Base-by-base conservation (phyloP, 2,329 filamentous ascomycete genomes). In the Venturiaceae sp. region DNA sequence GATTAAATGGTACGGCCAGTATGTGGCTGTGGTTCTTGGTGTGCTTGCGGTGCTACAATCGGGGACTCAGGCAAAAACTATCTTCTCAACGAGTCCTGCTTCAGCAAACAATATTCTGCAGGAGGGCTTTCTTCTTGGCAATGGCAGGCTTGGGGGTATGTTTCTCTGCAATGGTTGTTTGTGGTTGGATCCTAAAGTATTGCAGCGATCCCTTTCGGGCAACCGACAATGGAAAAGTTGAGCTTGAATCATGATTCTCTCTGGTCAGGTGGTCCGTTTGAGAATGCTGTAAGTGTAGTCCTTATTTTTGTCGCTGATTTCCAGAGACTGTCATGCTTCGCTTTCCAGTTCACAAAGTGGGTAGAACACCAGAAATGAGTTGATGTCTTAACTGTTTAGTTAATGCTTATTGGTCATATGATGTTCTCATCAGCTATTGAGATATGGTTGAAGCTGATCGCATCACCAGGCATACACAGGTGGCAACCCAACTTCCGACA, bases 201-300 rank as follows among this genome's bases (percentile, higher is more conserved):
- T 3, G 39, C 41, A 70, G 75, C 71, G 2, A 72, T 80, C 32
- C 70, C 75, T 0, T 75, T 75, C 58, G 77, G 78, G 0, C 61
- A 67, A 16, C 70, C 77, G 0, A 73, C 74, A 2, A 61, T 66
- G 1, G 77, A 80, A 53, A 73, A 70, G 26, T 56, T 80, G 5
- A 72, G 68, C 21, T 58, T 80, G 37, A 81, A 81, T 54, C 62
- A 78, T 19, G 78, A 81, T 59, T 76, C 70, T 1, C 62, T 81
- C 1, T 81, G 77, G 78, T 75, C 74, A 2, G 77, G 76, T 2
- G 78, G 78, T 0, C 77, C 77, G 0, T 81, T 80, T 58, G 70
- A 77, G 58, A 67, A 65, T 39, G 64, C 65, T 19, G 75, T 75
- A 63, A 63, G 68, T 54, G 3, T 19, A 21, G n/a, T 23, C 46